Evolutionary conservation across 139 green algal genomes (phyloP).

Genomic region (Auxenochlorella protothecoides): DNA sequence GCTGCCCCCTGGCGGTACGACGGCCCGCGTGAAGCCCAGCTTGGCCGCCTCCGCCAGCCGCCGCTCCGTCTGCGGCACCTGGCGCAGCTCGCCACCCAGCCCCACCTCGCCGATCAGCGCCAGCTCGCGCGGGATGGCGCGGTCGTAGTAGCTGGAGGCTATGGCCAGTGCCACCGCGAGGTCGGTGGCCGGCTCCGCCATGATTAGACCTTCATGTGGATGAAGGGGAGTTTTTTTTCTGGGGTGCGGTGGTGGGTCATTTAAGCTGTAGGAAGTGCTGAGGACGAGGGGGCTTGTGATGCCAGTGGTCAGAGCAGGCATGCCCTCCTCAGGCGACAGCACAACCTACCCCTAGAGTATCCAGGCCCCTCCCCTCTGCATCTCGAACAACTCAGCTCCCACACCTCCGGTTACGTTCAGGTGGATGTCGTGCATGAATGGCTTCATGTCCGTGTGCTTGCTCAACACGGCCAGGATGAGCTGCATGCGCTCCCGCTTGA

Average conservation of each 20-base stretch:
- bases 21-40: conserved; percentile 41
- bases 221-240: not conserved
- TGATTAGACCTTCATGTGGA: conserved; percentile 7
- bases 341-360: too few species aligned
- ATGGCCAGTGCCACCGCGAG: conserved; percentile 59
- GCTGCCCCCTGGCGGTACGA: conserved; percentile 23
- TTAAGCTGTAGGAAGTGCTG: not conserved
- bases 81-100: conserved; percentile 59
- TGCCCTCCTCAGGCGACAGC: too few species aligned
- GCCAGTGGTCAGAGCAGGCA: too few species aligned
- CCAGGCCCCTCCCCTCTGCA: not conserved
- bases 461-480: conserved; percentile 59
- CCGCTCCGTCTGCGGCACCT: conserved; percentile 38
- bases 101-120: conserved; percentile 65
- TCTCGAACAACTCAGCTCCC: not conserved
- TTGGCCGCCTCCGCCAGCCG: conserved; percentile 46
- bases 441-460: conserved; percentile 52
- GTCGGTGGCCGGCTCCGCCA: conserved; percentile 58
- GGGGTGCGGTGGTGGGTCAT: too few species aligned
- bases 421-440: conserved; percentile 43
- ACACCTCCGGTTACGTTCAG: conserved; percentile 64
- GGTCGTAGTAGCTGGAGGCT: conserved; percentile 39
- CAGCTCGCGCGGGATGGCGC: conserved; percentile 25
- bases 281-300: not conserved
- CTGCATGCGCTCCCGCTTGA: conserved; percentile 48